Percentiles rank a stretch among this genome's conserved stretches.
Conservation (phyloP, 345 rosid species). For the Linum lewisii region DNA sequence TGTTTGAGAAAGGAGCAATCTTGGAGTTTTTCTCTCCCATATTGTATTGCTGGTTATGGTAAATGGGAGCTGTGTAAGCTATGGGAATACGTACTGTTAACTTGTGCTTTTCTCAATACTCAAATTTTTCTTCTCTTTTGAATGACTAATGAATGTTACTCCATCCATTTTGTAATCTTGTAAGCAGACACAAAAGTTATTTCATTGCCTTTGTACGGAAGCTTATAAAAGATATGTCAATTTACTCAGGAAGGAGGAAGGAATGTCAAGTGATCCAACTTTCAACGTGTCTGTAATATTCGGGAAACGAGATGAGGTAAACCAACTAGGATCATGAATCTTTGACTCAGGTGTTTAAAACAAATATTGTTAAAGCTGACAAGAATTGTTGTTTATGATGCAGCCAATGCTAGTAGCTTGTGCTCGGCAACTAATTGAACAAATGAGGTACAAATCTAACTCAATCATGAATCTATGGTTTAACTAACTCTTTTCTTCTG, state of each 20-base stretch:
- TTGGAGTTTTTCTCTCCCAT: no score
- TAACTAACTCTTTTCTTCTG: neutral
- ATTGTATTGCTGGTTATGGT: no score
- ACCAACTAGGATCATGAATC: neutral
- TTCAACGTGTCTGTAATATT: conserved; percentile 73
- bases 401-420: conserved; percentile 80
- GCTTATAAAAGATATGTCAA: neutral
- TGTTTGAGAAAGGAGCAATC: no score
- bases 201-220: neutral
- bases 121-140: no score
- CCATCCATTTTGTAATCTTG: no score
- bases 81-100: no score
- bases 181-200: neutral
- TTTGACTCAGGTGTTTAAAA: conserved; percentile 2
- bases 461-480: neutral
- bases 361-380: neutral
- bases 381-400: neutral
- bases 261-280: conserved; percentile 63
- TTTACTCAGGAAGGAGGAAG: conserved; percentile 68
- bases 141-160: no score
- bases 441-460: conserved; percentile 44
- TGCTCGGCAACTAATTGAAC: conserved; percentile 81
- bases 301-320: conserved; percentile 90
- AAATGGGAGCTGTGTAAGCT: no score
- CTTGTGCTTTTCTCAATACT: no score